phyloP scores from a whole-genome alignment of 176 grass and related monocot genomes.

The Areca catechu region DNA sequence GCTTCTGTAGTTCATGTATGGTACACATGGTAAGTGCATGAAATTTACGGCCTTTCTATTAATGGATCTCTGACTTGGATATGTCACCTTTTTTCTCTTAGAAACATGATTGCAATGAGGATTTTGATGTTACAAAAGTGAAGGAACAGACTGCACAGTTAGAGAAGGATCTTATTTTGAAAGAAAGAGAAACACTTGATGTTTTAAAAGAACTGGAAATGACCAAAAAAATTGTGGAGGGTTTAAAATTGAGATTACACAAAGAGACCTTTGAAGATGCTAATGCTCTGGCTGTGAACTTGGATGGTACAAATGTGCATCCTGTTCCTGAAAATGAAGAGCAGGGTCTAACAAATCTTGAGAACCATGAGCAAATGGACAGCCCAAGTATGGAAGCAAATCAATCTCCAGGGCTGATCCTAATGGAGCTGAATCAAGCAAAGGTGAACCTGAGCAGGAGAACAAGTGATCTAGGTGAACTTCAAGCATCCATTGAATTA shows the following conservation, averaged over 20 bases:
- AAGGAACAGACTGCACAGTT: slow-evolving; percentile 49
- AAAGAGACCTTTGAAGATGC: slow-evolving; percentile 22
- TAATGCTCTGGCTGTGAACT: neutral
- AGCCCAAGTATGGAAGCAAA: neutral
- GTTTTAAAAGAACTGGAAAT: slow-evolving; percentile 78
- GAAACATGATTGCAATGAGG: slow-evolving; percentile 28
- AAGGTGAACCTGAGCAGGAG: slow-evolving; percentile 44
- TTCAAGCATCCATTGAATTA: slow-evolving; percentile 36
- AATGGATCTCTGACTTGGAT: neutral
- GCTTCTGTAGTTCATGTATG: no score
- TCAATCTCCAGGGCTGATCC: slow-evolving; percentile 13
- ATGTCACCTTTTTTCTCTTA: slow-evolving; percentile 18
- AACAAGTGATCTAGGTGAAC: slow-evolving; percentile 44
- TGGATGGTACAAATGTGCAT: neutral
- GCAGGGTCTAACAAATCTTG: slow-evolving; percentile 20
- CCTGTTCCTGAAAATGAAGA: slow-evolving; percentile 23
- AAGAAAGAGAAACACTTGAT: slow-evolving; percentile 74
- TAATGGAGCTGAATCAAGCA: slow-evolving; percentile 40
- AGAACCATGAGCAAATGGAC: slow-evolving; percentile 6
- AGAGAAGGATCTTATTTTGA: slow-evolving; percentile 62
- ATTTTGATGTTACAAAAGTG: slow-evolving; percentile 19
- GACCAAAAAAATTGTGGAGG: slow-evolving; percentile 60
- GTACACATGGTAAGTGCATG: no score
- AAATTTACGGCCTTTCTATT: no score
- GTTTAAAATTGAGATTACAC: slow-evolving; percentile 63